Evolutionary conservation across 805 yeast genomes (phyloP), one percentile per base, ranked within the genome.

Genomic region (Myxozyma kluyveri): DNA sequence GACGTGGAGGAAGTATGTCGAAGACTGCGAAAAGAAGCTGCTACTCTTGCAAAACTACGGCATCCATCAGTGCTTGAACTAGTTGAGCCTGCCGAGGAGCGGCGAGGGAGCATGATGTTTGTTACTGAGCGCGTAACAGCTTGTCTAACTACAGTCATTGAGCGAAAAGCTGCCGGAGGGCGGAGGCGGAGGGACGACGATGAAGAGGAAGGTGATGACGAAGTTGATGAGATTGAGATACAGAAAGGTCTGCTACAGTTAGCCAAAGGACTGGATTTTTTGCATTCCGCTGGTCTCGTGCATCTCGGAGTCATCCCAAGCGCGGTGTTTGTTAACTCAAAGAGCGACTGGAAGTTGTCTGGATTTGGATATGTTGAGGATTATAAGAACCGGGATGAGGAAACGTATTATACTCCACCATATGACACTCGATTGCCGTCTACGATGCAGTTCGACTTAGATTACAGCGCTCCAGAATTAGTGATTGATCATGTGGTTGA

Each of bases 281-380:
- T 93, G 40, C 97, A 93, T 65, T 79, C 80, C 54, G 86, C 95
- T 19, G 77, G 82, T 24, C 77, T 81, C 24, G 84, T 86, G 4
- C 96, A 91, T 69, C 67, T 86, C 58, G 86, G 88, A 59, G 60
- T 93, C 31, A 82, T 82, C 57, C 99, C 99, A 0, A 72, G 78
- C 6, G 79, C 95, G 0, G 75, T 93, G 1, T 78, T 85, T 50
- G 78, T 91, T 18, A 90, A 86, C 60, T 84, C 81, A 14, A 67
- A 69, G 59, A 90, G 95, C 3, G 98, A 93, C 69, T 93, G 99
- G 98, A 93, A 91, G 67, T 66, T 93, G 1, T 78, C 86, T 4
- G 97, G 97, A 0, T 76, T 93, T 53, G 83, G 78, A 46, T 69
- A 79, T 45, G 78, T 73, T 63, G 86, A 72, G 60, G 67, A 40